These are phyloP conservation scores for Aureobasidium sp. DNA, from an alignment of 2,329 filamentous ascomycete species.

Conservation along the genomic window DNA sequence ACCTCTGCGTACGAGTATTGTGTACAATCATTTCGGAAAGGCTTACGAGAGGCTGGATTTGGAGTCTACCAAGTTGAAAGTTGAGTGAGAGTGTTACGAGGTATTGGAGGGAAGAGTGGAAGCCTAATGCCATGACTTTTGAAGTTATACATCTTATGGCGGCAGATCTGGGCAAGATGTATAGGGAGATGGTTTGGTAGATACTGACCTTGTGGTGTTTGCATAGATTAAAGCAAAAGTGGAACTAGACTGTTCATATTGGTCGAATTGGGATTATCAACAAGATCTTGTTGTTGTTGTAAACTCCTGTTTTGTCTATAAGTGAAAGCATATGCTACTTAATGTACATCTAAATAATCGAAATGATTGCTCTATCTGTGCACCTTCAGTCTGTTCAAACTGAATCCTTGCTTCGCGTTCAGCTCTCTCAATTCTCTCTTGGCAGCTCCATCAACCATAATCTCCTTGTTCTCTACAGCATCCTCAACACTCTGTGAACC, in stretches of 20 bases:
- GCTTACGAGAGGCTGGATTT: not conserved
- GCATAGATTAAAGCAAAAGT: not conserved
- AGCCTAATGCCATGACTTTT: not conserved
- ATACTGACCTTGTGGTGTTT: not conserved
- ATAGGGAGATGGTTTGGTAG: not conserved
- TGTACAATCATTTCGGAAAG: not conserved
- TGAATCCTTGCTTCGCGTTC: not conserved
- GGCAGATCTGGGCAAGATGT: not conserved
- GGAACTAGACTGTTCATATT: not conserved
- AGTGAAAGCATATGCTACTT: not conserved
- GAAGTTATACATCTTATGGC: not conserved
- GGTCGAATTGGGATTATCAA: not conserved
- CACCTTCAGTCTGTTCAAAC: constrained; percentile 11
- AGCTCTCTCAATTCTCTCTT: constrained; percentile 35
- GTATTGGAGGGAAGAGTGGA: not conserved
- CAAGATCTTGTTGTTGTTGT: not conserved
- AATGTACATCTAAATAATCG: not conserved
- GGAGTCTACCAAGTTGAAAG: not conserved
- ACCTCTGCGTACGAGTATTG: too few species aligned
- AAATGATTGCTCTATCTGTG: not conserved
- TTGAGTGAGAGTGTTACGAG: not conserved
- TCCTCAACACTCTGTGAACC: constrained; percentile 33
- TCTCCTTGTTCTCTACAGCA: constrained; percentile 22
- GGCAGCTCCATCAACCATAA: constrained; percentile 43
- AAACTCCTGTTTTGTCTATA: not conserved